Base-by-base conservation (phyloP, 1,284 basidiomycete species). In the Boletellus sp. region DNA sequence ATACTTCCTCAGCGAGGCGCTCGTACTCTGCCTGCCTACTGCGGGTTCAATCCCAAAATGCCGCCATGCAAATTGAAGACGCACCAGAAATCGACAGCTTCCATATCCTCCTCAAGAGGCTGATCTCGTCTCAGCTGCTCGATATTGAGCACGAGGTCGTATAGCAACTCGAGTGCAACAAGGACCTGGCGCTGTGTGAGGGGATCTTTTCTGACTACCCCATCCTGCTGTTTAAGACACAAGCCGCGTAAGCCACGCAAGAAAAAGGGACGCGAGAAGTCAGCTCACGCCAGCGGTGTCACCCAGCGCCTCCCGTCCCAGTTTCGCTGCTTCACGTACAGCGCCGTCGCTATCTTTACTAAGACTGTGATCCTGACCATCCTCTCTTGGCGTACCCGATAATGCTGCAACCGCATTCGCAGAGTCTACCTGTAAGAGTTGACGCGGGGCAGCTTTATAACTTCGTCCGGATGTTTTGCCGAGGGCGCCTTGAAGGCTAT, bases 401-500 rank as follows among this genome's bases (percentile, higher is more conserved):
- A 79, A 59, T 0, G 78, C 77, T 3, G 85, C 80, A 2, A 73
- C 65, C 5, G 76, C 68, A 26, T 78, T 74, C 32, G 68, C 65
- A 37, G 74, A 64, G 60, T 89, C 86, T 30, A 99, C 90, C 69
- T 98, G 93, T 5, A 99, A 79, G 39, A 99, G 83, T 59, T 97
- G 96, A 42, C 95, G 83, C 22, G 96, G 97, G n/a, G 93, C 93
- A 33, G 93, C 92, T 68, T 93, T 93, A 65, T 95, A 92, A 52
- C 91, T 93, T 54, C 91, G 77, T 22, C 92, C 88, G 56, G 89
- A 91, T n/a, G 91, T 95, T 68, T 88, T 92, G 3, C 97, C 97
- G 8, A 99, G 79, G 8, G 95, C 96, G 52, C 97, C 96, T 72
- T 97, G 93, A n/a, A 99, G 80, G 58, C 79, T 88, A 60, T 88